These are phyloP conservation scores for Solanum tarapatanum DNA, from an alignment of 257 asterid species.

Conservation along the genomic window DNA sequence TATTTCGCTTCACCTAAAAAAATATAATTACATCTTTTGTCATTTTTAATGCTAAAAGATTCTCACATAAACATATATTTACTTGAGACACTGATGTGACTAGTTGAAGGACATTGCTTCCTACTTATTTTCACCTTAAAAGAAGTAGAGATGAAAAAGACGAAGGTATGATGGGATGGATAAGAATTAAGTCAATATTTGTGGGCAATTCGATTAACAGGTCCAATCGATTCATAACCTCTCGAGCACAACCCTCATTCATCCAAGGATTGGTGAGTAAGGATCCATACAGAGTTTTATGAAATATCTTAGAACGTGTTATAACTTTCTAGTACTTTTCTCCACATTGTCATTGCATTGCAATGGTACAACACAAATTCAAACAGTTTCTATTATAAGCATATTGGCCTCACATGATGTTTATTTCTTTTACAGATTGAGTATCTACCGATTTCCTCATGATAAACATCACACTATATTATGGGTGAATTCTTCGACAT, in stretches of 20 bases:
- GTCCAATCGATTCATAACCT: too few relatives aligned
- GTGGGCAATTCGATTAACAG: too few relatives aligned
- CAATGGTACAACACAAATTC: background rate
- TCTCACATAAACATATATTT: background rate
- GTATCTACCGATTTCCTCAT: conserved; percentile 52
- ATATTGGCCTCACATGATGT: background rate
- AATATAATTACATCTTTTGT: background rate
- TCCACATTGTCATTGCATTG: background rate
- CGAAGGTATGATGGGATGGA: background rate
- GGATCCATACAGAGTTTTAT: too few relatives aligned
- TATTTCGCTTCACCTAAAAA: background rate
- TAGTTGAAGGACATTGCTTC: background rate
- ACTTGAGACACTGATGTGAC: background rate
- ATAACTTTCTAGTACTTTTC: background rate
- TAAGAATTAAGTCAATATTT: background rate
- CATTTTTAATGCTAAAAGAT: background rate
- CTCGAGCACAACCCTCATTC: too few relatives aligned
- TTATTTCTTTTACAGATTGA: background rate
- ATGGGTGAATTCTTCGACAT: conserved; percentile 79
- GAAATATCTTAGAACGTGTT: too few relatives aligned
- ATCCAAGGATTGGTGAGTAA: too few relatives aligned
- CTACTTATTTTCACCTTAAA: background rate
- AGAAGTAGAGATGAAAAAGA: too few relatives aligned
- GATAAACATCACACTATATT: conserved; percentile 70
- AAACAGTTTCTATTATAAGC: background rate